Evolutionary conservation across 2,329 filamentous ascomycete genomes (phyloP), one percentile per base, ranked within the genome.

Genomic region (Epichloe gansuensis): DNA sequence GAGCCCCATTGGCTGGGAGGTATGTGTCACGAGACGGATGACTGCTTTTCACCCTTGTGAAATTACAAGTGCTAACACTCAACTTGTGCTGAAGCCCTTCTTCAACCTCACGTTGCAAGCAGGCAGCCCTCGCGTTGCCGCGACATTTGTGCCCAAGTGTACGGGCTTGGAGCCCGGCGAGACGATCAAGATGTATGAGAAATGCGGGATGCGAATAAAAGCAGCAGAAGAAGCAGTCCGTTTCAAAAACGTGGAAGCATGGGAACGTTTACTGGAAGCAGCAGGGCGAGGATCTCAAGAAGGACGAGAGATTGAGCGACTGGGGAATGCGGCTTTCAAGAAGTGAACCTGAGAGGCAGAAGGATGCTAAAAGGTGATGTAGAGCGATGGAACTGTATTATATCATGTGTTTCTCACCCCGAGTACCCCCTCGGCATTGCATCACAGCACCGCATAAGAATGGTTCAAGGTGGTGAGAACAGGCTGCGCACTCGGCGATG

Each of bases 1-100:
- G 68, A 93, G 86, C 54, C 88, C 91, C 0, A 97, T 98, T 65
- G 91, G 91, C 11, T 98, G 93, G 93, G 89, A 95, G 80, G 86
- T 89, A 69, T 75, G 82, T 56, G 31, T 21, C 13, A n/a, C 15
- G 13, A 28, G 23, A 42, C n/a, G 15, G 41, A 28, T 13, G 5
- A 28, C 15, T 46, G 9, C 4, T 46, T 28, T 11, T 34, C 3
- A 15, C 12, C 25, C 21, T 13, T 5, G n/a, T 11, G 35, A 28
- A 6, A 21, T 25, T 2, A 47, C 17, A 8, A 37, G 2, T 9
- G 9, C 13, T 47, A 7, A 39, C 17, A 34, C n/a, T 39, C 2
- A 41, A 12, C 31, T 13, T 21, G 9, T 17, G 11, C 46, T 0
- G 6, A 28, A 90, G 83, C 89, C 91, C 0, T 98, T 95, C 70